Evolutionary conservation across 345 rosid genomes (phyloP).

Genomic region (Boechera retrofracta): DNA sequence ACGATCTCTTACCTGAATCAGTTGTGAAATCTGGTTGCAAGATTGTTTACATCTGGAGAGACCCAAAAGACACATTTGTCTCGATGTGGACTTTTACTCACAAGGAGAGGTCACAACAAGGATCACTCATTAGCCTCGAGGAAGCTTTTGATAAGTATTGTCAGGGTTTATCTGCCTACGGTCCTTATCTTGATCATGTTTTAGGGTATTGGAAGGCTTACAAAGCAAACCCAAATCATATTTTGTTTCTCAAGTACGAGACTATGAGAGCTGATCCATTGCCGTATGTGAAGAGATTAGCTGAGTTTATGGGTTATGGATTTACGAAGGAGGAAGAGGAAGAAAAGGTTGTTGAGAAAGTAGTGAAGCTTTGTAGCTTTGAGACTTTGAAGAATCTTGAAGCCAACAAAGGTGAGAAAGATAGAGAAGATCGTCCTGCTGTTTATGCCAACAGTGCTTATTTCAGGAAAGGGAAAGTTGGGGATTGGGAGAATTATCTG

Average conservation of each 20-base stretch:
- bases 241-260: constrained; percentile 44
- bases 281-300: constrained; percentile 46
- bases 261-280: constrained; percentile 39
- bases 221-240: constrained; percentile 34
- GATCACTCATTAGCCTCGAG: constrained; percentile 25
- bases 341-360: constrained; percentile 32
- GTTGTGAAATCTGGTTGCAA: constrained; percentile 22
- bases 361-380: constrained; percentile 48
- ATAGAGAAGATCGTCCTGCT: constrained; percentile 33
- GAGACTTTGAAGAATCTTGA: constrained; percentile 49
- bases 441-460: constrained; percentile 33
- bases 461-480: constrained; percentile 53
- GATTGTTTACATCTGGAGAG: constrained; percentile 49
- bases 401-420: constrained; percentile 45
- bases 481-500: constrained; percentile 51
- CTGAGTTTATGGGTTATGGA: constrained; percentile 47
- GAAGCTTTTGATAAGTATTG: constrained; percentile 44
- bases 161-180: constrained; percentile 39
- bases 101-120: constrained; percentile 39
- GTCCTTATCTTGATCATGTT: constrained; percentile 48
- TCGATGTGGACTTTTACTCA: constrained; percentile 45
- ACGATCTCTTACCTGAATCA: constrained; percentile 40
- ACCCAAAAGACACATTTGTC: constrained; percentile 45
- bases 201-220: constrained; percentile 46
- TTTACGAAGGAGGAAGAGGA: constrained; percentile 41